A percentile compares a stretch with the other conserved stretches of the same genome.
phyloP scores from a whole-genome alignment of 495 filamentous ascomycete species.

The Lentithecium fluviatile region DNA sequence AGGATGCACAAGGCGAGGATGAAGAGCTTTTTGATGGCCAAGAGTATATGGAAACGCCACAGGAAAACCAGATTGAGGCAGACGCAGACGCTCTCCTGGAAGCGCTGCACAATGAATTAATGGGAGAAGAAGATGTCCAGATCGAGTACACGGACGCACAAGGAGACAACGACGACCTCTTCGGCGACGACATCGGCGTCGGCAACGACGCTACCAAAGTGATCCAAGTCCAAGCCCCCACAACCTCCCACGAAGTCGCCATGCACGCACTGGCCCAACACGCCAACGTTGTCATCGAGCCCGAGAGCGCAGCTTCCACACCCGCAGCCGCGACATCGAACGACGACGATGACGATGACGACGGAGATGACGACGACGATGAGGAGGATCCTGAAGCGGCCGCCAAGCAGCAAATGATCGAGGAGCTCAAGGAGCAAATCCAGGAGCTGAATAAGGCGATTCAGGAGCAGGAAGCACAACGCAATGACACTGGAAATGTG shows the following conservation, averaged over 20 bases:
- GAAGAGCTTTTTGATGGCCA: slow-evolving; percentile 16
- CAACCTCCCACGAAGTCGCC: slow-evolving; percentile 36
- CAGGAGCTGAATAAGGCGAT: slow-evolving; percentile 48
- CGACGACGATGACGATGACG: slow-evolving; percentile 49
- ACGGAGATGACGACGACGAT: slow-evolving; percentile 53
- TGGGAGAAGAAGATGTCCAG: slow-evolving; percentile 40
- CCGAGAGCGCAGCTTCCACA: slow-evolving; percentile 22
- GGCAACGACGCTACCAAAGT: slow-evolving; percentile 5
- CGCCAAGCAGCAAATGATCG: slow-evolving; percentile 48
- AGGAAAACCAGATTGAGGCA: slow-evolving; percentile 50
- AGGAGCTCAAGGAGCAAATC: slow-evolving; percentile 55
- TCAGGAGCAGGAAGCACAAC: slow-evolving; percentile 47
- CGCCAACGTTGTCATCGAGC: slow-evolving; percentile 2
- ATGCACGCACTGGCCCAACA: slow-evolving; percentile 21
- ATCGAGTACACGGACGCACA: slow-evolving; percentile 49
- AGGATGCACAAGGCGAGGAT: slow-evolving; percentile 52
- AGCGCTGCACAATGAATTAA: slow-evolving; percentile 41
- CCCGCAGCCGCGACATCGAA: slow-evolving; percentile 30
- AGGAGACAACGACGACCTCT: slow-evolving; percentile 43
- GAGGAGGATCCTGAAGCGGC: slow-evolving; percentile 49
- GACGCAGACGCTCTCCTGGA: slow-evolving; percentile 34
- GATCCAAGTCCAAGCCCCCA: slow-evolving; percentile 22
- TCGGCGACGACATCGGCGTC: slow-evolving; percentile 45
- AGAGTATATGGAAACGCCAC: slow-evolving; percentile 41
- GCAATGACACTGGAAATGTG: slow-evolving; percentile 43